Base-by-base conservation (phyloP, 73 alveolate genomes). In the Durusdinium trenchii region DNA sequence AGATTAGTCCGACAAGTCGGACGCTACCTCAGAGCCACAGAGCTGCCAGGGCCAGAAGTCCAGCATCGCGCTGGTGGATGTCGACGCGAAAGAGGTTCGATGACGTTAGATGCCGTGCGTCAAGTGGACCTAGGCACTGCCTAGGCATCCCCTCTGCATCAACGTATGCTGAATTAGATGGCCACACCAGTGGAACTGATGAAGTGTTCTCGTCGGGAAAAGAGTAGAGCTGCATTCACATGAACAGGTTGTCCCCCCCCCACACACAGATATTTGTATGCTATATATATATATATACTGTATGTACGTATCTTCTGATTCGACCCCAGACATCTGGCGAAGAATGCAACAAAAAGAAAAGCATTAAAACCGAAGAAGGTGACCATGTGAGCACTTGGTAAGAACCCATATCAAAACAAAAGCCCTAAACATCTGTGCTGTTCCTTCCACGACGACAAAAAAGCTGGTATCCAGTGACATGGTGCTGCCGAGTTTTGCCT, bases 51-150 rank as follows among this genome's bases (percentile, higher is more conserved):
- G 64, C 26, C 45, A 38, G 6, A 64, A 57, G 12, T 87, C 95
- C 2, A 82, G 61, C 84, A 20, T 87, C 64, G 83, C 57, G 32
- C n/a, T 87, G 84, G 47, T 87, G 95, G 84, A 87, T 36, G 35
- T 87, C 43, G 84, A 61, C 48, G 35, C 32, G n/a, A 18, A 28
- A n/a, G 95, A 87, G 67, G 32, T 87, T 35, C 32, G 48, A 71
- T 79, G 45, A 67, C 43, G n/a, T 67, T 18, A 42, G 81, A 18
- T 32, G 42, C 18, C 16, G 81, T 67, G 43, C 9, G n/a, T 42
- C 42, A n/a, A 67, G 3, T 9, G 42, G 45, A n/a, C 30, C n/a
- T n/a, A 54, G 64, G 9, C 28, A 12, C 20, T 54, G 64, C 9
- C 9, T 20, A 54, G 20, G 64, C 64, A 54, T 54, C 64, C 20